Conservation (phyloP, 2,329 filamentous ascomycete genomes). For the Clonostachys rhizophaga region DNA sequence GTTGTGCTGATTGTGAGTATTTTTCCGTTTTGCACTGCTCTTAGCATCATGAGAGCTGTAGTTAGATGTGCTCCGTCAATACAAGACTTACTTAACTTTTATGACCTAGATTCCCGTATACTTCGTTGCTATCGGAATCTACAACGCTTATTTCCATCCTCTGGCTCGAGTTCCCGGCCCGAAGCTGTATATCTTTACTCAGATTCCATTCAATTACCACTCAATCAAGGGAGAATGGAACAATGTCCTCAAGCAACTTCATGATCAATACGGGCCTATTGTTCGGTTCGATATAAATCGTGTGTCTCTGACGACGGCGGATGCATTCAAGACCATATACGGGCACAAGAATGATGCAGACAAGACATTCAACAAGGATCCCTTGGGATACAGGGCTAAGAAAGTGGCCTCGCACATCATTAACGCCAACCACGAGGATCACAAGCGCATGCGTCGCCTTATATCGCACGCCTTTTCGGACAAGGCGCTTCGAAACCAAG, state of each 20-base stretch:
- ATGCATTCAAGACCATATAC: constrained; percentile 30
- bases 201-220: neutral
- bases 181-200: neutral
- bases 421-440: neutral
- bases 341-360: constrained; percentile 6
- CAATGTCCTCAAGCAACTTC: neutral
- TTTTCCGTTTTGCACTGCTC: too few species aligned
- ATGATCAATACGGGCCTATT: constrained; percentile 16
- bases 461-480: constrained; percentile 18
- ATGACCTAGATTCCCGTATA: too few species aligned
- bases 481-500: constrained; percentile 19
- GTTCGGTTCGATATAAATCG: constrained; percentile 29
- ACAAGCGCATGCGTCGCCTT: neutral
- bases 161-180: neutral
- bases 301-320: constrained; percentile 23
- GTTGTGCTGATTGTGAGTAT: too few species aligned
- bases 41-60: too few species aligned
- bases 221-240: neutral
- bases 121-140: neutral
- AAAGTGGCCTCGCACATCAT: too few species aligned
- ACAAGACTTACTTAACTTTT: too few species aligned
- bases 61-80: too few species aligned
- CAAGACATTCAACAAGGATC: too few species aligned
- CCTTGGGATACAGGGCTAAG: too few species aligned
- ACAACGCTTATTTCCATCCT: neutral